These are phyloP conservation scores for Trichosanthes truncata DNA, from an alignment of 306 rosid genomes.

Conservation along the genomic window DNA sequence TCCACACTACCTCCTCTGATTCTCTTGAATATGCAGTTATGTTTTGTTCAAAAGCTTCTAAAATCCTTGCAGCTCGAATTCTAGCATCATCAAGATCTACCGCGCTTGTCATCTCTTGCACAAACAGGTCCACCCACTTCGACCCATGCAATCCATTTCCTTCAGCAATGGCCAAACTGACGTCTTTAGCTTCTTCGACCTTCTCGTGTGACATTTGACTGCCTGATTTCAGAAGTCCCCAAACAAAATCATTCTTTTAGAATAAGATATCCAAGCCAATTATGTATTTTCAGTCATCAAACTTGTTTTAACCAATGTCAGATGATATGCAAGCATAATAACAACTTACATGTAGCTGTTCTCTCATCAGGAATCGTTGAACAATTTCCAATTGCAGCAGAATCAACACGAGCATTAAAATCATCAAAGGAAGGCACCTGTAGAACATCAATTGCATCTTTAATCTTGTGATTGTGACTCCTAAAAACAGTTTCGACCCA, in stretches of 20 bases:
- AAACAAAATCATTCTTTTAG: neutral
- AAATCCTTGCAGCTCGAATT: slow-evolving; percentile 25
- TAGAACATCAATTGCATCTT: slow-evolving; percentile 22
- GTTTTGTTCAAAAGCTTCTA: slow-evolving; percentile 27
- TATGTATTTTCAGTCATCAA: neutral
- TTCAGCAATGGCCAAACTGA: neutral
- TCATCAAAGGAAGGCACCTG: slow-evolving; percentile 7
- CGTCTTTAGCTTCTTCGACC: slow-evolving; percentile 10
- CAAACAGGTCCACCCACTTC: slow-evolving; percentile 35
- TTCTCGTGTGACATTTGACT: slow-evolving; percentile 18
- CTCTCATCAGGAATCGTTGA: slow-evolving; percentile 9
- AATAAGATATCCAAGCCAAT: neutral
- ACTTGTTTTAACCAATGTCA: neutral
- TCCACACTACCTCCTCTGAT: slow-evolving; percentile 18
- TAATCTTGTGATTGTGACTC: slow-evolving; percentile 14
- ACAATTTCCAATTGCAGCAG: slow-evolving; percentile 5
- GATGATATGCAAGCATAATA: neutral
- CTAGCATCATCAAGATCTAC: slow-evolving; percentile 21
- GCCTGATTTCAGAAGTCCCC: slow-evolving; percentile 12
- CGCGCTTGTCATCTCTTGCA: slow-evolving; percentile 27
- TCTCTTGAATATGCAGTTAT: slow-evolving; percentile 14
- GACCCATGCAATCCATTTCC: slow-evolving; percentile 8
- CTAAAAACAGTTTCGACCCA: slow-evolving; percentile 18
- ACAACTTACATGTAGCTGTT: slow-evolving; percentile 16
- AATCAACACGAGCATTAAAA: slow-evolving; percentile 9